A percentile compares a stretch with the other conserved stretches of the same genome.
Evolutionary conservation across 495 filamentous ascomycete species (phyloP).

Genomic region (Cercophora sp.): DNA sequence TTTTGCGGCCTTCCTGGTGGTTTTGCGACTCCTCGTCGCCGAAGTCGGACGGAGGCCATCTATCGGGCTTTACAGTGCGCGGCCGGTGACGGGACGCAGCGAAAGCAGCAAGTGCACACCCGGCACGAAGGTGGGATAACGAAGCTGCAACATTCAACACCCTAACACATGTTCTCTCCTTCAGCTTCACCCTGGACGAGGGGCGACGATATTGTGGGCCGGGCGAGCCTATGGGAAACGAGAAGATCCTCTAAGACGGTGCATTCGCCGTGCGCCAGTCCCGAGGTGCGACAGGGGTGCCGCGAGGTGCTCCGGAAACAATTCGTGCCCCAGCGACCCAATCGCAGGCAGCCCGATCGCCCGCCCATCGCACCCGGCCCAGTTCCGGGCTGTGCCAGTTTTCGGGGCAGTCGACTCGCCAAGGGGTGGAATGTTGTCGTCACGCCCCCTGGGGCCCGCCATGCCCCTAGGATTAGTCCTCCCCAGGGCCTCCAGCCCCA

Average conservation of each 20-base stretch:
- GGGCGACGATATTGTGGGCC: slow-evolving; percentile 5
- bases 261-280: slow-evolving; percentile 8
- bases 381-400: slow-evolving; percentile 19
- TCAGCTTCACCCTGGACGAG: too few relatives aligned
- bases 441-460: slow-evolving; percentile 22
- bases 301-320: slow-evolving; percentile 31
- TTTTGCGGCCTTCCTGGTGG: too few relatives aligned
- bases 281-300: slow-evolving; percentile 17
- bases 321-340: slow-evolving; percentile 31
- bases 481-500: slow-evolving; percentile 14
- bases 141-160: neutral
- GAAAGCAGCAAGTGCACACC: too few relatives aligned
- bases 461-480: slow-evolving; percentile 4
- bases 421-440: slow-evolving; percentile 26
- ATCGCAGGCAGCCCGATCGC: slow-evolving; percentile 23
- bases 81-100: too few relatives aligned
- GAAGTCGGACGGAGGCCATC: too few relatives aligned
- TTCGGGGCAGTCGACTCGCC: neutral
- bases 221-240: slow-evolving; percentile 4
- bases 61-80: too few relatives aligned
- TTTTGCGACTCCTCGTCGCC: too few relatives aligned
- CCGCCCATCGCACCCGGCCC: slow-evolving; percentile 23
- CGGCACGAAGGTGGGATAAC: neutral
- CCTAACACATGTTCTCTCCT: neutral
- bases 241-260: too few relatives aligned